These are phyloP conservation scores for Cordyceps tenuipes DNA, from an alignment of 2,329 filamentous ascomycete genomes.

Conservation along the genomic window DNA sequence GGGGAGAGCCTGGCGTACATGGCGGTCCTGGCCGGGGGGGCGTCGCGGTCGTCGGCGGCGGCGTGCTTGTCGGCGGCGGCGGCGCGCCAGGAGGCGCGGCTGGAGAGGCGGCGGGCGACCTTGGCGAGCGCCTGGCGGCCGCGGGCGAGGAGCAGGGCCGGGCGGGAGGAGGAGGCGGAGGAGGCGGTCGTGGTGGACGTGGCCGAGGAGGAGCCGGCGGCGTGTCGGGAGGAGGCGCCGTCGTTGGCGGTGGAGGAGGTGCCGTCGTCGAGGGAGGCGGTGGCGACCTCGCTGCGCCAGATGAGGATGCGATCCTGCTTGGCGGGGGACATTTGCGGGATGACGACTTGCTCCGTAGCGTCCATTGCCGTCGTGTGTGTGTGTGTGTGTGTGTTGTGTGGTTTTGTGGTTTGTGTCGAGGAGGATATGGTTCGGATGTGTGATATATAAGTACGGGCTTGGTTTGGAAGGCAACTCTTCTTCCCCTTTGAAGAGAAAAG, in stretches of 20 bases:
- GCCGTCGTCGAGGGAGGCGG: slow-evolving; percentile 25
- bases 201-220: slow-evolving; percentile 24
- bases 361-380: background rate
- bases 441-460: background rate
- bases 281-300: slow-evolving; percentile 44
- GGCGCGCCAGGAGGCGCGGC: slow-evolving; percentile 4
- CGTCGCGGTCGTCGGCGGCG: background rate
- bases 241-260: slow-evolving; percentile 15
- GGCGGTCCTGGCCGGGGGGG: slow-evolving; percentile 16
- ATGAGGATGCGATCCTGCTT: slow-evolving; percentile 36
- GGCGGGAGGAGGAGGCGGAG: slow-evolving; percentile 21
- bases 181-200: slow-evolving; percentile 24
- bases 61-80: no score
- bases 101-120: slow-evolving; percentile 17
- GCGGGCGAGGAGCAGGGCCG: slow-evolving; percentile 17
- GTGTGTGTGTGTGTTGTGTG: background rate
- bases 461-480: background rate
- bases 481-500: background rate
- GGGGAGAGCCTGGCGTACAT: slow-evolving; percentile 23
- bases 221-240: slow-evolving; percentile 20
- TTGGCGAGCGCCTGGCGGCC: slow-evolving; percentile 17
- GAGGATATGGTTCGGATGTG: background rate
- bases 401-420: background rate
- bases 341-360: slow-evolving; percentile 3
- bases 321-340: slow-evolving; percentile 14